Conservation (phyloP, 352 stramenopile genomes). For the Globisporangium mamillatum region DNA sequence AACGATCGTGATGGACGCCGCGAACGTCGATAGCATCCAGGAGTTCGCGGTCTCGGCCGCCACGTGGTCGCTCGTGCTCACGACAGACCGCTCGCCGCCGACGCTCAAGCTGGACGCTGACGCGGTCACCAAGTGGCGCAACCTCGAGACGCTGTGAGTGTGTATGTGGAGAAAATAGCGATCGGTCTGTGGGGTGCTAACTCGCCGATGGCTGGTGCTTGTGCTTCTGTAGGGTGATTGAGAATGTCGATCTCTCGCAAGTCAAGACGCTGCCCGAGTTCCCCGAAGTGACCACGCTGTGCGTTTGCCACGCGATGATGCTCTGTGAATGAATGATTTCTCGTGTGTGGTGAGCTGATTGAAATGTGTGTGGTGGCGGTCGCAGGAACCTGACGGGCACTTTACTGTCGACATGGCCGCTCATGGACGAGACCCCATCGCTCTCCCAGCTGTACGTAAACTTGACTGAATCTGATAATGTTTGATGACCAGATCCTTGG, state of each 20-base stretch:
- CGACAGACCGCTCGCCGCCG: slow-evolving; percentile 1
- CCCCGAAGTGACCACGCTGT: slow-evolving; percentile 5
- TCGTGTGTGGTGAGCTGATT: neutral
- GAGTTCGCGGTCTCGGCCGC: slow-evolving; percentile 1
- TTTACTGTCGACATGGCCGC: slow-evolving; percentile 12
- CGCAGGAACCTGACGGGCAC: slow-evolving; percentile 13
- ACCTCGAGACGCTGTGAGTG: slow-evolving; percentile 18
- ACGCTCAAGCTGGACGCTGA: slow-evolving; percentile 9
- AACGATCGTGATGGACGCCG: slow-evolving; percentile 9
- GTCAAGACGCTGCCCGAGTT: slow-evolving; percentile 13
- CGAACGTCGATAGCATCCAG: slow-evolving; percentile 5
- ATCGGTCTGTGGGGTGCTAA: no score
- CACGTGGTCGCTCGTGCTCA: slow-evolving; percentile 10
- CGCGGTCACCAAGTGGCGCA: slow-evolving; percentile 3
- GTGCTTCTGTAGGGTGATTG: slow-evolving; percentile 5
- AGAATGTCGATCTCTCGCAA: slow-evolving; percentile 18
- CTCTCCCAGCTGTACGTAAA: slow-evolving; percentile 14
- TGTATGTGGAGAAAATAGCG: neutral
- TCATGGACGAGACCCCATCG: slow-evolving; percentile 12
- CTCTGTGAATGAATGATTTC: neutral
- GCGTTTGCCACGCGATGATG: neutral
- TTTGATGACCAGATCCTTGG: neutral
- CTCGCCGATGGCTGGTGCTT: neutral
- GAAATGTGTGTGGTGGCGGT: neutral
- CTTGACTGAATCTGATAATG: neutral